Conservation (phyloP, 2,329 filamentous ascomycete species). For the Diaporthe citrichinensis region DNA sequence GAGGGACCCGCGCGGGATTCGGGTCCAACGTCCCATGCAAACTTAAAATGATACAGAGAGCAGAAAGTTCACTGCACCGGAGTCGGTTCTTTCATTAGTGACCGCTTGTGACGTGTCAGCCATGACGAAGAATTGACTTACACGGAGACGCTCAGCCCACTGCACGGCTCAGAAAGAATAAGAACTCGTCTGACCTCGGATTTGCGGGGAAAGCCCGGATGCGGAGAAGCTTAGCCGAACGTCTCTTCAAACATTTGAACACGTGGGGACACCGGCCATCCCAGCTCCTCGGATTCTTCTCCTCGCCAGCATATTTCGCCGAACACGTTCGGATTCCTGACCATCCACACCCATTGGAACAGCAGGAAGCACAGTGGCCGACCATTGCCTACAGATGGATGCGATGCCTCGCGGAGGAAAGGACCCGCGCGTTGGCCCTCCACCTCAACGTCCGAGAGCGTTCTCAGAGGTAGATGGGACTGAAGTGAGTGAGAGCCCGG, state of each 20-base stretch:
- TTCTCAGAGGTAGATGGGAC: neutral
- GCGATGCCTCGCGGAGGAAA: neutral
- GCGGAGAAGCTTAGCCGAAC: neutral
- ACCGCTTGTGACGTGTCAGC: neutral
- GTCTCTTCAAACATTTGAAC: neutral
- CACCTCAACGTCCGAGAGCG: neutral
- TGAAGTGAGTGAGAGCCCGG: neutral
- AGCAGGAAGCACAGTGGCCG: no score
- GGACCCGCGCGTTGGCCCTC: neutral
- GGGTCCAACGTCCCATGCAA: no score
- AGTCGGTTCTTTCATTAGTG: neutral
- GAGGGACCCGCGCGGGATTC: no score
- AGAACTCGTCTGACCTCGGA: neutral
- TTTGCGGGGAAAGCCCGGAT: neutral
- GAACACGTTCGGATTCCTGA: neutral
- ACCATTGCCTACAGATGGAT: neutral
- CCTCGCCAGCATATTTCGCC: neutral
- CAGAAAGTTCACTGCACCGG: neutral
- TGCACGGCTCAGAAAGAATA: neutral
- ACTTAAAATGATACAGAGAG: no score
- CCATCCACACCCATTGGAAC: neutral
- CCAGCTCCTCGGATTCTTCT: neutral
- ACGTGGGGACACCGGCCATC: neutral
- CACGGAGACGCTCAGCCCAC: neutral
- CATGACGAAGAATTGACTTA: neutral